Evolutionary conservation across 2,329 filamentous ascomycete species (phyloP), one percentile per base, ranked within the genome.

Genomic region (Ascochyta koolunga): DNA sequence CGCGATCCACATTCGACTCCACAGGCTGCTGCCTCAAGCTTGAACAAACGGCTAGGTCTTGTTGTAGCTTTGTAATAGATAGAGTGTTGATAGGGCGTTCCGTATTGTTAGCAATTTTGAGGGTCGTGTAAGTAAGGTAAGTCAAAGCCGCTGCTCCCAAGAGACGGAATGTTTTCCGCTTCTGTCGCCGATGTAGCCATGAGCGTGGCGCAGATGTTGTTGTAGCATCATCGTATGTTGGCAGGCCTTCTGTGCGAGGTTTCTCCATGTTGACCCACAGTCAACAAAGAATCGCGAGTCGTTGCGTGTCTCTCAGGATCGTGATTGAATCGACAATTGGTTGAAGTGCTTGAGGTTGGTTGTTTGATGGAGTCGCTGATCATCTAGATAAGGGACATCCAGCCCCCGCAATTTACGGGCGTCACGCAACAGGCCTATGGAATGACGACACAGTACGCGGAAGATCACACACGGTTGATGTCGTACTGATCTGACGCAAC

Each of bases 21-120:
- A 78, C 66, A 0, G 86, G 85, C 61, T 80, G 82, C 39, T 75
- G 73, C 31, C 78, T 81, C 38, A 89, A 77, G 66, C 79, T 80
- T 27, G 79, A 75, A 71, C 87, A 89, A 1, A 79, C 80, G 15
- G 76, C 77, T 19, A 87, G 72, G 60, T 89, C 81, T 11, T 79
- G 75, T 31, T 79, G 74, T 19, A 89, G 76, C 62, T 79, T 81
- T 39, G 80, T 73, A 19, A 79, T 57, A 1, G 85, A 87, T 3
- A 88, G 72, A 2, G 54, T 57, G 21, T 39, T 56, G 22, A 18
- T 24, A n/a, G 55, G 44, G 21, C 56, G 59, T 13, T 41, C 39
- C 3, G 63, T 68, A 29, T 62, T 63, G 24, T 37, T 53, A 13
- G 61, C 52, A 9, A 64, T 65, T 11, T 44, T 57, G 42, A 61